phyloP scores from a whole-genome alignment of 2,329 filamentous ascomycete species.

The Colletotrichum tropicicola region DNA sequence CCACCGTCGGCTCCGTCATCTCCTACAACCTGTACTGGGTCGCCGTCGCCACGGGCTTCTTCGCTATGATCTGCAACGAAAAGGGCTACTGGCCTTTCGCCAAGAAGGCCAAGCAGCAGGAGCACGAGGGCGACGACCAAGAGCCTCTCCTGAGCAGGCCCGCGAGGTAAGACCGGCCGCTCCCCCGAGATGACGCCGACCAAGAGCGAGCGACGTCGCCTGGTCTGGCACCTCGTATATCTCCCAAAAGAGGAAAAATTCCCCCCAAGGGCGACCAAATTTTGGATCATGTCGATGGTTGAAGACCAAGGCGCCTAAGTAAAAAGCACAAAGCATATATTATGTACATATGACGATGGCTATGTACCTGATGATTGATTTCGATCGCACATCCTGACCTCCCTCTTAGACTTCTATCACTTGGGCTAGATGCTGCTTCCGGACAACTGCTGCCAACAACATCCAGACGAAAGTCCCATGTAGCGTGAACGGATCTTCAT shows the following conservation, averaged over 20 bases:
- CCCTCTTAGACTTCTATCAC: conserved; percentile 12
- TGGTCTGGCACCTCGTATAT: not conserved
- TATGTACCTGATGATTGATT: not conserved
- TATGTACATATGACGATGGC: conserved; percentile 14
- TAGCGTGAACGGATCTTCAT: too few relatives aligned
- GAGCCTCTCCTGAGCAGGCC: conserved; percentile 31
- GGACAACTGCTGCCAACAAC: not conserved
- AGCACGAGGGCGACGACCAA: conserved; percentile 24
- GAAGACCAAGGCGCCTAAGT: conserved; percentile 17
- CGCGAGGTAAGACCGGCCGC: conserved; percentile 26
- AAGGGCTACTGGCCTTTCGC: conserved; percentile 25
- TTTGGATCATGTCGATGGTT: conserved; percentile 1
- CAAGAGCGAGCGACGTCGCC: not conserved
- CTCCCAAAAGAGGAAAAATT: not conserved
- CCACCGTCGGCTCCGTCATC: conserved; percentile 32
- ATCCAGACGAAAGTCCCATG: not conserved
- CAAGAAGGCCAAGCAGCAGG: conserved; percentile 5
- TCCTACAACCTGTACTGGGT: conserved; percentile 33
- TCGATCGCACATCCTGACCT: conserved; percentile 6
- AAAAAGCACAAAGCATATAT: not conserved
- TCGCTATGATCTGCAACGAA: conserved; percentile 29
- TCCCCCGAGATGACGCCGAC: not conserved
- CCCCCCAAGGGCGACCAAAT: not conserved
- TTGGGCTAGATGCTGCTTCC: conserved; percentile 10
- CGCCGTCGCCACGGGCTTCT: conserved; percentile 28